Evolutionary conservation across 169 alveolate species (phyloP), one percentile per base, ranked within the genome.

Genomic region (Cryptosporidium xiaoi): DNA sequence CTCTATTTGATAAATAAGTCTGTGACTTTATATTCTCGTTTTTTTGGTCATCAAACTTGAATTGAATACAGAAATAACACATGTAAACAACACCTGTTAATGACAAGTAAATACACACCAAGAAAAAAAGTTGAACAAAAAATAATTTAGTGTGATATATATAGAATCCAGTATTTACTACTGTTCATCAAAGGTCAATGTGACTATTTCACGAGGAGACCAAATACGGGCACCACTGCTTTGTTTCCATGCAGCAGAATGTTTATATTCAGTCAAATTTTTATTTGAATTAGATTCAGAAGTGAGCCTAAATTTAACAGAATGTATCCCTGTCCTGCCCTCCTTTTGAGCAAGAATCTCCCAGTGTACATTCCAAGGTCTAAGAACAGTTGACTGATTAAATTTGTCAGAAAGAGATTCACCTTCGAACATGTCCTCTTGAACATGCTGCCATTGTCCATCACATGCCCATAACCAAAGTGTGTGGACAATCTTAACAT

Each of bases 331-430:
- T n/a, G 71, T 48, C 69, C 64, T 77, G 31, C 87, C 87, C 33
- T 68, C 84, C 18, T 56, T 60, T 24, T 71, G 83, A 65, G 53
- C 69, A 16, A 92, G 46, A 36, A 93, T 66, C 67, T 91, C 93
- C 98, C 98, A 95, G 90, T 95, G 98, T 68, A 94, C 97, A 71
- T 93, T 93, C 90, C 92, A 93, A 7, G 98, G 97, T 34, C 93
- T 93, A 82, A 90, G 65, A 0, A 97, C 97, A 24, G 97, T 95
- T 71, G 93, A 93, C 82, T 95, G 94, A 71, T 90, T 90, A 68
- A 93, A 94, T 50, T 92, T 92, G 33, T 93, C 94, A 67, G 97
- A 95, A 6, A 95, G 90, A 20, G 91, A 93, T 90, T 95, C 97
- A 4, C 95, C 97, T 58, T 95, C 94, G 67, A 95, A 95, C 8